Conservation (phyloP, 805 yeast genomes). For the Myxozyma kluyveri region DNA sequence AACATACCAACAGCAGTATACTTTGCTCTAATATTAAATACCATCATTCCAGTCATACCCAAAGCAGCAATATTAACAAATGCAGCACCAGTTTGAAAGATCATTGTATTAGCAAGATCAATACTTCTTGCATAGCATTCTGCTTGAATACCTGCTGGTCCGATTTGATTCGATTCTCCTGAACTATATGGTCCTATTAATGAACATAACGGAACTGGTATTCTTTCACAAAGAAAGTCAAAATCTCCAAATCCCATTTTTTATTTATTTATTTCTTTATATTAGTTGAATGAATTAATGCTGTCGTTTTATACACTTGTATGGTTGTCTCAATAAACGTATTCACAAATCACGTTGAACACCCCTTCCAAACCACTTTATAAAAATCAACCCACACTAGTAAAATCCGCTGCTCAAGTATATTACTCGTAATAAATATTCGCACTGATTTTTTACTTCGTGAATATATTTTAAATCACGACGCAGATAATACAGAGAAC, state of each 20-base stretch:
- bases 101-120: conserved; percentile 84
- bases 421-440: too few species aligned
- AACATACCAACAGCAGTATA: conserved; percentile 77
- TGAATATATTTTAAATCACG: too few species aligned
- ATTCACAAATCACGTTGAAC: too few species aligned
- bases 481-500: too few species aligned
- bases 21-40: conserved; percentile 74
- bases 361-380: too few species aligned
- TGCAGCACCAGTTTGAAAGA: conserved; percentile 84
- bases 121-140: conserved; percentile 82
- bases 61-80: conserved; percentile 78
- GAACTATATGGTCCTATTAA: conserved; percentile 56
- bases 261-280: too few species aligned
- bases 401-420: too few species aligned
- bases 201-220: conserved; percentile 78
- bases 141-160: conserved; percentile 62
- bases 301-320: too few species aligned
- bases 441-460: too few species aligned
- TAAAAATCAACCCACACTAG: too few species aligned
- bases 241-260: conserved; percentile 75
- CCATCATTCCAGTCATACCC: conserved; percentile 60
- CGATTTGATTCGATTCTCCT: conserved; percentile 30
- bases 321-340: too few species aligned
- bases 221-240: conserved; percentile 56
- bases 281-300: too few species aligned